These are phyloP conservation scores for Gossypium trilobum DNA, from an alignment of 441 rosid genomes.

Conservation along the genomic window DNA sequence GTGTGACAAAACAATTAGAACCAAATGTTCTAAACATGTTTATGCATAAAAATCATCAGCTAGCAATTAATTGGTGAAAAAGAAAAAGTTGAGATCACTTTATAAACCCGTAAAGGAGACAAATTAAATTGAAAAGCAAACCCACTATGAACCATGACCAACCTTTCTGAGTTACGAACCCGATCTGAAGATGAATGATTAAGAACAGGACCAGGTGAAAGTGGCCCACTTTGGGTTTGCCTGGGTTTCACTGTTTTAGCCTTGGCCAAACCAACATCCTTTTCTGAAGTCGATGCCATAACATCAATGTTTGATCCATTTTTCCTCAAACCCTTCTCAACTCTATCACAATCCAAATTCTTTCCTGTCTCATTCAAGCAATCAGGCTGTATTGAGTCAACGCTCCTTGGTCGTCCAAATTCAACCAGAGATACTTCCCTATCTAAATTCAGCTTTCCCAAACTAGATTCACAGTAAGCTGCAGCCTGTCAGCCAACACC, in stretches of 20 bases:
- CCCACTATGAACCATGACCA: slow-evolving; percentile 12
- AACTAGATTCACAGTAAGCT: slow-evolving; percentile 21
- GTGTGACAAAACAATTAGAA: not conserved
- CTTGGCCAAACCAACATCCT: slow-evolving; percentile 37
- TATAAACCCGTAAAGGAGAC: not conserved
- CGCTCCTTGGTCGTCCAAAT: slow-evolving; percentile 23
- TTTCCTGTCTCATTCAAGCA: slow-evolving; percentile 44
- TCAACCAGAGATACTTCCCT: slow-evolving; percentile 31
- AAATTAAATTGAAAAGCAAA: not conserved
- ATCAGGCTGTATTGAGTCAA: slow-evolving; percentile 29
- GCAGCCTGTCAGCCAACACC: slow-evolving; percentile 30
- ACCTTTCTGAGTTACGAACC: slow-evolving; percentile 60
- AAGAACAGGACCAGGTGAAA: slow-evolving; percentile 50
- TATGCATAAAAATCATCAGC: not conserved
- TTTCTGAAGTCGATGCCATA: slow-evolving; percentile 44
- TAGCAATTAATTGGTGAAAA: not conserved
- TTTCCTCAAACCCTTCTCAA: slow-evolving; percentile 36
- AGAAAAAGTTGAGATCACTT: not conserved
- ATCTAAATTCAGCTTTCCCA: slow-evolving; percentile 25
- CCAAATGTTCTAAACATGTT: not conserved
- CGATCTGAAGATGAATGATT: slow-evolving; percentile 54
- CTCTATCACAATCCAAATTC: slow-evolving; percentile 30
- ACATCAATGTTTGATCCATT: slow-evolving; percentile 43
- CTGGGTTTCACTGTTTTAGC: slow-evolving; percentile 44
- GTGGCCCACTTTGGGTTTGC: slow-evolving; percentile 87